A percentile compares a stretch with the other conserved stretches of the same genome.
These are phyloP conservation scores for Arthrobotrys entomopaga DNA, from an alignment of 2,329 filamentous ascomycete species.

Conservation along the genomic window DNA sequence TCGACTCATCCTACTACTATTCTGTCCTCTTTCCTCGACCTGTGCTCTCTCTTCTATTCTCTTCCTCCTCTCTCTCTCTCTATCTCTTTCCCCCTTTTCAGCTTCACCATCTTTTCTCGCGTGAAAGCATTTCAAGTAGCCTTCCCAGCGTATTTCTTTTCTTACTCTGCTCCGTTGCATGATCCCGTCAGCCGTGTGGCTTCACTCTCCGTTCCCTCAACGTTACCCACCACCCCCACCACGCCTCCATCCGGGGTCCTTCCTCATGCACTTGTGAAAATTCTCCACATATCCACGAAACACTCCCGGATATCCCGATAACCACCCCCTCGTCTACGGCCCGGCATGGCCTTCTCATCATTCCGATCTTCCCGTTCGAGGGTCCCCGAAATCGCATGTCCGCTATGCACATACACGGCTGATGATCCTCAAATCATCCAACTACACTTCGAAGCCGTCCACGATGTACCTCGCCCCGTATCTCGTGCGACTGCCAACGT, in stretches of 20 bases:
- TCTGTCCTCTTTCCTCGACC: conserved; percentile 36
- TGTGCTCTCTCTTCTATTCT: conserved; percentile 27
- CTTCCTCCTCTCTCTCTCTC: conserved; percentile 6
- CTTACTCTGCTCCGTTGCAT: not conserved
- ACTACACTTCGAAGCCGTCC: conserved; percentile 43
- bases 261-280: not conserved
- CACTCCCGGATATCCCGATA: not conserved
- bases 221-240: not conserved
- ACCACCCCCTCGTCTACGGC: conserved; percentile 9
- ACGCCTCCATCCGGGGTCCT: too few relatives aligned
- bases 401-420: conserved; percentile 35
- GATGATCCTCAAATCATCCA: conserved; percentile 43
- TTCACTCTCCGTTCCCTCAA: not conserved
- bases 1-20: too few relatives aligned
- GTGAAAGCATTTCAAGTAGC: too few relatives aligned
- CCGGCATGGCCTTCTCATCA: conserved; percentile 46
- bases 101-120: not conserved
- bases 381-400: conserved; percentile 34
- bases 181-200: too few relatives aligned
- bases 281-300: not conserved
- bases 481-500: too few relatives aligned
- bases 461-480: conserved; percentile 11
- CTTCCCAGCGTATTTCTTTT: not conserved
- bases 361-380: conserved; percentile 10
- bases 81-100: conserved; percentile 1